Evolutionary conservation across 2,329 filamentous ascomycete genomes (phyloP).

Genomic region (Tolypocladium tropicale): DNA sequence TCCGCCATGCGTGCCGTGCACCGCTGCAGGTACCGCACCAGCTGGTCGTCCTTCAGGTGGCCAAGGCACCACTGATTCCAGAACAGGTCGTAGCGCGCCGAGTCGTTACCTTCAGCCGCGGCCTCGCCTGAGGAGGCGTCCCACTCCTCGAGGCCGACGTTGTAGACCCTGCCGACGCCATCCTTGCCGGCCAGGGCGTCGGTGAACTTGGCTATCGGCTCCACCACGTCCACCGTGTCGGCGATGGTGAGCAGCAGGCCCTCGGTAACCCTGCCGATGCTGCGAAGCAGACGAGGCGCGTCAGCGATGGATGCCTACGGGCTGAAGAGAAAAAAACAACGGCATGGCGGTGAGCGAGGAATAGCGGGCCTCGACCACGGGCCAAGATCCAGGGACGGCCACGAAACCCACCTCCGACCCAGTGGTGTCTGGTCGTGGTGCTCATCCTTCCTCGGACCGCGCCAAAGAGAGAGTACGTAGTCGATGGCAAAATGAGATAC

Average conservation of each 20-base stretch:
- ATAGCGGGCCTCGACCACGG: not conserved
- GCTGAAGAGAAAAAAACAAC: not conserved
- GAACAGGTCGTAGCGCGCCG: slow-evolving; percentile 58
- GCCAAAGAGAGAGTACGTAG: not conserved
- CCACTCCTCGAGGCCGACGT: slow-evolving; percentile 63
- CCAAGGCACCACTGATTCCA: slow-evolving; percentile 84
- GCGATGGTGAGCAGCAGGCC: slow-evolving; percentile 59
- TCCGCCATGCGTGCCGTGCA: slow-evolving; percentile 31
- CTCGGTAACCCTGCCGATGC: slow-evolving; percentile 70
- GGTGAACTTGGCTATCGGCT: slow-evolving; percentile 74
- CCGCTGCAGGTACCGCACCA: slow-evolving; percentile 53
- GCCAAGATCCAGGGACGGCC: not conserved
- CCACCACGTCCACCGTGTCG: slow-evolving; percentile 62
- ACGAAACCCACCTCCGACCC: not conserved
- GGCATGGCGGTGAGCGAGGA: not conserved
- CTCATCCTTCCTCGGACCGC: not conserved
- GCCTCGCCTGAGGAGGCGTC: not conserved
- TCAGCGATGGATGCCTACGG: not conserved
- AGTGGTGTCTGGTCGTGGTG: not conserved
- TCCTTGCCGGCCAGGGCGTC: slow-evolving; percentile 43
- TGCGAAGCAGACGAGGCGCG: slow-evolving; percentile 11
- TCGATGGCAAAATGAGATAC: not conserved
- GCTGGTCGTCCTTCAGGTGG: slow-evolving; percentile 65
- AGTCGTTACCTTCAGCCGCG: slow-evolving; percentile 6
- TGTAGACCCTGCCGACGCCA: slow-evolving; percentile 51